Evolutionary conservation across 2,329 filamentous ascomycete species (phyloP), one percentile per base, ranked within the genome.

Genomic region (Fusarium sororula): DNA sequence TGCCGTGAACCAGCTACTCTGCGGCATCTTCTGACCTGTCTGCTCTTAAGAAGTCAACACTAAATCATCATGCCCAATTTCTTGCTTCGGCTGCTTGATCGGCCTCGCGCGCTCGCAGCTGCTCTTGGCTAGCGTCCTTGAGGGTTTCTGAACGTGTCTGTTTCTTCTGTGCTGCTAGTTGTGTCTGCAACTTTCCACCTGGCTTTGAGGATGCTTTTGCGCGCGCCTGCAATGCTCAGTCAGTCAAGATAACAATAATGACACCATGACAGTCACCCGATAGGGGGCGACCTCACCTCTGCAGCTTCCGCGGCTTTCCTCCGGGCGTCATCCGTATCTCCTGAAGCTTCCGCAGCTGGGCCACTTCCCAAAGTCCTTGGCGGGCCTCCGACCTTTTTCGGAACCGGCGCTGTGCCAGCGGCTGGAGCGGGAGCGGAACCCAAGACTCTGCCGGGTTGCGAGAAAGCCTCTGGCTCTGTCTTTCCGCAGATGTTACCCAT

Each of bases 401-500:
- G 87, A 73, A 90, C 86, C 78, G 87, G 85, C 65, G 86, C 87
- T 73, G 85, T 89, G 64, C 81, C 82, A 71, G 79, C 85, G 74
- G 80, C 86, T 71, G 84, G 82, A 82, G 79, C 86, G 22, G 78
- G 76, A 32, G 79, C 85, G 42, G 90, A 86, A 75, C 90, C 92
- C 62, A 97, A 87, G 42, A 90, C 89, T 61, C 94, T 92, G 68
- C 94, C 94, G 55, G 93, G 91, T 61, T 90, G 89, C 59, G 90
- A 84, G 85, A 95, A 96, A 82, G 90, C 86, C 77, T 93, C 90
- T 72, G 89, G 84, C 38, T 90, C 82, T 91, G 93, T 88, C 82
- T 94, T 95, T 81, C 94, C 93, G 85, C 94, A 98, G 83, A 94
- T 88, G 82, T 94, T 96, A 68, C 95, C 95, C 95, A 98, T 98